Conservation (phyloP, 73 alveolate species). For the Stentor coeruleus region DNA sequence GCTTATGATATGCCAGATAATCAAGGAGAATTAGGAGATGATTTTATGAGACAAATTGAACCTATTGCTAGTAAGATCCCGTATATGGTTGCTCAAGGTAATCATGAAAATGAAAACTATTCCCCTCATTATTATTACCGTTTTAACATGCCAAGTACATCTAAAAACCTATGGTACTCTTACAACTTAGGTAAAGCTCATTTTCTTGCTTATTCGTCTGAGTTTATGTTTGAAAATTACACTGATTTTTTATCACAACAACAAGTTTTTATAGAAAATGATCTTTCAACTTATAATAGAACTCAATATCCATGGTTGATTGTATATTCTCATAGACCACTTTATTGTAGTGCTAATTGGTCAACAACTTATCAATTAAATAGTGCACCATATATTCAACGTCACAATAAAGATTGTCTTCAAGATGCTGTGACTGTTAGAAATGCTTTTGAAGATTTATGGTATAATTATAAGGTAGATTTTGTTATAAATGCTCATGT, state of each 20-base stretch:
- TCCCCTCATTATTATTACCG: neutral
- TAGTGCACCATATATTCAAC: too few relatives aligned
- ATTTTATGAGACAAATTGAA: neutral
- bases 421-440: neutral
- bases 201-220: neutral
- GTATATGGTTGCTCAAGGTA: neutral
- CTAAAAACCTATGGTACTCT: neutral
- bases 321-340: neutral
- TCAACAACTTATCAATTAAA: too few relatives aligned
- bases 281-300: neutral
- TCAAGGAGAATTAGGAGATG: neutral
- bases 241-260: neutral
- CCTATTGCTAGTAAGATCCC: neutral
- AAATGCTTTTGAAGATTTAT: neutral
- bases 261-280: neutral
- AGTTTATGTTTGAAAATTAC: neutral
- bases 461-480: neutral
- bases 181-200: neutral
- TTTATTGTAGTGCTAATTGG: neutral
- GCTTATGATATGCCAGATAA: neutral
- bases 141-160: neutral
- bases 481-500: neutral
- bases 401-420: too few relatives aligned
- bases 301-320: neutral
- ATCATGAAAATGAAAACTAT: neutral